Base-by-base conservation (phyloP, 1,284 basidiomycete genomes). In the Ganoderma lucidum region DNA sequence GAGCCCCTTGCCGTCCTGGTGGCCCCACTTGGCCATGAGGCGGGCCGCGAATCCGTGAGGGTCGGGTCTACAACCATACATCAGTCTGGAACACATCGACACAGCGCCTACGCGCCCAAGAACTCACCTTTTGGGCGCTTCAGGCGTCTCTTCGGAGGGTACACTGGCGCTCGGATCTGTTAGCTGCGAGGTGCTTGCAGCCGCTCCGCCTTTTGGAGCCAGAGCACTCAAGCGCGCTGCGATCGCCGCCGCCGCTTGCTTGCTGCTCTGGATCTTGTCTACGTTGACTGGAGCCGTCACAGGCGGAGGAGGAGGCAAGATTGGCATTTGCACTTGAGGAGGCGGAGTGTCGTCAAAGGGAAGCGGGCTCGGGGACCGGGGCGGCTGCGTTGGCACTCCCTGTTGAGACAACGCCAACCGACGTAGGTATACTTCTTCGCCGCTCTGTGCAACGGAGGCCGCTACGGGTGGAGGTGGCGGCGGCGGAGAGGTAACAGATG, bases 11-110 rank as follows among this genome's bases (percentile, higher is more conserved):
- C 96, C 96, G 77, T 96, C 93, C 77, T 94, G 93, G 80, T 98
- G 96, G 0, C 96, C 96, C 93, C 94, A 97, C 82, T 96, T 97
- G 6, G 93, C 92, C 95, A 96, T 96, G 70, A 94, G 79, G 35
- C 92, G 89, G 15, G 90, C 89, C 23, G 93, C 94, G 75, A 96
- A 95, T 9, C 87, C 87, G 65, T 89, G 88, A 0, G 90, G 87
- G 71, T 93, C 88, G 59, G 87, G 83, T 72, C 92, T 91, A 35
- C 17, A 17, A 2, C 23, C 23, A 67, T n/a, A 41, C 2, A 12
- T 28, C 8, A 4, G 37, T 70, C 23, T 62, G 17, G 19, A 32
- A 64, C 30, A 32, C n/a, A 45, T 14, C 15, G 17, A 30, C 56
- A 35, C 35, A 8, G 6, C 6, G 17, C 30, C 32, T 28, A 6